phyloP scores from a whole-genome alignment of 306 rosid genomes.

The Pyrus pyrifolia region DNA sequence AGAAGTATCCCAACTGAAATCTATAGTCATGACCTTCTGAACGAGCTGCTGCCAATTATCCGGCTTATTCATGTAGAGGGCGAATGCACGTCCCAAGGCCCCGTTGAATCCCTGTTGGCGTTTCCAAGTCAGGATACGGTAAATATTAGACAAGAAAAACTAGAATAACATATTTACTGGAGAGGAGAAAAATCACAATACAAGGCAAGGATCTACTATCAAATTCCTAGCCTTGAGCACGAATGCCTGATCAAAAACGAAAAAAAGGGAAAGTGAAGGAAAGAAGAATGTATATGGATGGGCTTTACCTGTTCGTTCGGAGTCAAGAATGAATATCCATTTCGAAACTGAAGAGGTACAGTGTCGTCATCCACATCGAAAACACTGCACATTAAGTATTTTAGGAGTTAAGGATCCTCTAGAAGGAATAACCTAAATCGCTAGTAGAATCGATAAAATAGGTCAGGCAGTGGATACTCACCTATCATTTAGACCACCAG shows the following conservation, averaged over 20 bases:
- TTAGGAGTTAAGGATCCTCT: not conserved
- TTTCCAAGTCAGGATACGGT: not conserved
- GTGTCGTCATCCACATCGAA: slow-evolving; percentile 82
- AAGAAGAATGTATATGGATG: not conserved
- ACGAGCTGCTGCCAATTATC: slow-evolving; percentile 70
- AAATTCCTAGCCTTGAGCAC: not conserved
- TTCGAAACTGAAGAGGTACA: slow-evolving; percentile 61
- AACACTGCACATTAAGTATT: slow-evolving; percentile 49
- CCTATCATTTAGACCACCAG: slow-evolving; percentile 98
- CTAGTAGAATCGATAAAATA: not conserved
- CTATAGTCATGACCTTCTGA: slow-evolving; percentile 71
- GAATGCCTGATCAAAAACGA: not conserved
- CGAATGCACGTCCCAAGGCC: slow-evolving; percentile 67
- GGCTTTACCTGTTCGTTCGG: slow-evolving; percentile 70
- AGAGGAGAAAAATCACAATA: not conserved
- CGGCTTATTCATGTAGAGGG: slow-evolving; percentile 43
- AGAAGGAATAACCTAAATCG: slow-evolving; percentile 5
- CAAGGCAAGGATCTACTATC: not conserved
- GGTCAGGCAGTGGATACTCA: slow-evolving; percentile 18
- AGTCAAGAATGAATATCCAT: slow-evolving; percentile 72
- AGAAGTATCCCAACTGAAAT: slow-evolving; percentile 92
- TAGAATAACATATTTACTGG: not conserved
- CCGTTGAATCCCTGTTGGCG: slow-evolving; percentile 47
- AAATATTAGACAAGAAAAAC: slow-evolving; percentile 2
- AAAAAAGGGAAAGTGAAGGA: not conserved